Evolutionary conservation across 1,284 basidiomycete genomes (phyloP), one percentile per base, ranked within the genome.

Genomic region (Schizophyllum amplum): DNA sequence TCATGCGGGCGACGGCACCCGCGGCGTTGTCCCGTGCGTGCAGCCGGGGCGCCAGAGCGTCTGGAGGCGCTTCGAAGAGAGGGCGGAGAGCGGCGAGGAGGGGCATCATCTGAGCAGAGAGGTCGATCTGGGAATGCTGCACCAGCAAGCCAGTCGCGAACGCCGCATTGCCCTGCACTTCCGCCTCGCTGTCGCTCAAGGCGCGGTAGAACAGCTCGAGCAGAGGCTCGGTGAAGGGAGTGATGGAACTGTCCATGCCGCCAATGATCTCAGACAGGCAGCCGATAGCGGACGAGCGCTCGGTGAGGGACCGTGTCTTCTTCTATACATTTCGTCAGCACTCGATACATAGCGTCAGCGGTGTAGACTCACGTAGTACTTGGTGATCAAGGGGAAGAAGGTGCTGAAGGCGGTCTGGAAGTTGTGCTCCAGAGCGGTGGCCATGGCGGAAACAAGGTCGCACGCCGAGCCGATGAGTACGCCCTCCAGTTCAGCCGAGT

Each of bases 11-110:
- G 56, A 99, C 87, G 52, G 94, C 93, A 55, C 97, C 97, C 25
- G 90, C 84, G 11, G 97, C 97, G 69, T 99, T 99, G 73, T 99
- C 97, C 59, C 89, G 88, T 20, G 95, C 94, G 65, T 94, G 95
- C 62, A 90, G 74, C 51, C 80, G 79, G 9, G 90, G 75, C 4
- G 84, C 71, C 26, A 83, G 75, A 5, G 85, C 70, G 58, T 86
- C 81, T 9, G 83, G 75, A 2, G 81, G 65, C 53, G 90, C 80
- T 53, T 79, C 73, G 73, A 99, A 99, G 63, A 96, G 80, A 5
- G 92, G 90, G 52, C 84, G 87, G 53, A 99, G 84, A 4, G 87
- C 87, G 50, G 75, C 75, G 54, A 99, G 87, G 55, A 99, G 79
- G 61, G 80, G 81, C 50, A 86, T 70, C 74, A 90, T 98, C 69